A percentile compares a stretch with the other conserved stretches of the same genome.
These are phyloP conservation scores for Apiospora saccharicola DNA, from an alignment of 2,329 filamentous ascomycete genomes.

Conservation along the genomic window DNA sequence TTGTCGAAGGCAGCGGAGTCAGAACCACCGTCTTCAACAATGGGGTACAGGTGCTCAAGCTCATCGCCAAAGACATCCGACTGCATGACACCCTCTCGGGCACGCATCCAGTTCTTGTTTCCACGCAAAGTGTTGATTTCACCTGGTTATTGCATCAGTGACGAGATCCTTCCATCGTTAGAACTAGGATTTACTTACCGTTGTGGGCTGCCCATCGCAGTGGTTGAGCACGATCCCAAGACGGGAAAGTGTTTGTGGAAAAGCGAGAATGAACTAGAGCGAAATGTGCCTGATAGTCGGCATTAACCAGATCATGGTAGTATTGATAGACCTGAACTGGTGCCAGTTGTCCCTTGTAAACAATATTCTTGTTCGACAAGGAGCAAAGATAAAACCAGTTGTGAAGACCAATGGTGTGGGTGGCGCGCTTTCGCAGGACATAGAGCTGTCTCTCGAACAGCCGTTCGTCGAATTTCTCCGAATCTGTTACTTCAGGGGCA, in stretches of 20 bases:
- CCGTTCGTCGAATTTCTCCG: constrained; percentile 81
- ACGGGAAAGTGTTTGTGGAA: constrained; percentile 98
- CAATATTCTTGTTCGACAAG: constrained; percentile 96
- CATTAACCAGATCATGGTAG: constrained; percentile 95
- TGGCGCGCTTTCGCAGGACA: constrained; percentile 91
- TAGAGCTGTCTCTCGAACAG: constrained; percentile 94
- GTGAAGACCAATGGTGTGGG: constrained; percentile 91
- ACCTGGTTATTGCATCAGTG: constrained; percentile 47
- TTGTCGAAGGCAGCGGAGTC: constrained; percentile 98
- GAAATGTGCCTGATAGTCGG: constrained; percentile 97
- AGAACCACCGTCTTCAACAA: constrained; percentile 95
- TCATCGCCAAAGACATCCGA: constrained; percentile 93
- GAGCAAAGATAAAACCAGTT: constrained; percentile 99
- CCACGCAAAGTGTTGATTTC: constrained; percentile 97
- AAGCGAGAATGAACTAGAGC: constrained; percentile 96
- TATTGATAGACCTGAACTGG: constrained; percentile 97
- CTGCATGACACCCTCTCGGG: constrained; percentile 92
- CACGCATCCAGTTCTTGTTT: constrained; percentile 99
- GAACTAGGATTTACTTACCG: constrained; percentile 57
- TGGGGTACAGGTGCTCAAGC: constrained; percentile 87
- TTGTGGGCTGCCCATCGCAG: constrained; percentile 97
- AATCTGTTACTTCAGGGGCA: constrained; percentile 79
- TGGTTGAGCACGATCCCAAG: constrained; percentile 96
- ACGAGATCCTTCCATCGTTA: not conserved
- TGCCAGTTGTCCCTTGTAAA: constrained; percentile 96